A percentile compares a stretch with the other conserved stretches of the same genome.
Conservation (phyloP, 331 rosid genomes). For the Rhamnella rubrinervis region DNA sequence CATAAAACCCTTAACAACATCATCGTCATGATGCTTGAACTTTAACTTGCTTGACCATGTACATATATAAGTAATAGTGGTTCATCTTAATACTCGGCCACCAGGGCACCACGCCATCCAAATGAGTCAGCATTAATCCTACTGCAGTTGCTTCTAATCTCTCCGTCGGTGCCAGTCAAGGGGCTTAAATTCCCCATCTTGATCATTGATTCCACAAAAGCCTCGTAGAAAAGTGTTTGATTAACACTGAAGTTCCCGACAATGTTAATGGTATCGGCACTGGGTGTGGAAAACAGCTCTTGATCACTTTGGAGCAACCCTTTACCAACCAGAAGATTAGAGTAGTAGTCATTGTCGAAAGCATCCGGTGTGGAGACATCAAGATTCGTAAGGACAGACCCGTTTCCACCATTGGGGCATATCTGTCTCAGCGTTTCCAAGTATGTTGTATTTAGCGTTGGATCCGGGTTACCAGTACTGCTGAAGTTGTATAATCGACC, state of each 20-base stretch:
- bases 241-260: background rate
- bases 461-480: conserved; percentile 19
- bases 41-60: background rate
- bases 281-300: conserved; percentile 9
- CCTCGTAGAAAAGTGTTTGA: conserved; percentile 18
- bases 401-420: conserved; percentile 14
- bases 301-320: conserved; percentile 31
- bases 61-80: background rate
- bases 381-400: background rate
- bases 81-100: background rate
- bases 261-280: conserved; percentile 3
- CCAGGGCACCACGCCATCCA: background rate
- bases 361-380: conserved; percentile 19
- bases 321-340: conserved; percentile 9
- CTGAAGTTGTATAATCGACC: conserved; percentile 2
- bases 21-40: background rate
- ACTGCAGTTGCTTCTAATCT: conserved; percentile 31
- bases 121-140: conserved; percentile 16
- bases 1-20: background rate
- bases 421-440: background rate
- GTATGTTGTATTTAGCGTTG: conserved; percentile 31
- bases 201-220: conserved; percentile 25
- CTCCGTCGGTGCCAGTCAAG: conserved; percentile 22
- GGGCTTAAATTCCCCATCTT: conserved; percentile 33
- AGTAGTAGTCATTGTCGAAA: conserved; percentile 26